Evolutionary conservation across 2,329 filamentous ascomycete species (phyloP).

Genomic region (Pseudocercospora cruenta): DNA sequence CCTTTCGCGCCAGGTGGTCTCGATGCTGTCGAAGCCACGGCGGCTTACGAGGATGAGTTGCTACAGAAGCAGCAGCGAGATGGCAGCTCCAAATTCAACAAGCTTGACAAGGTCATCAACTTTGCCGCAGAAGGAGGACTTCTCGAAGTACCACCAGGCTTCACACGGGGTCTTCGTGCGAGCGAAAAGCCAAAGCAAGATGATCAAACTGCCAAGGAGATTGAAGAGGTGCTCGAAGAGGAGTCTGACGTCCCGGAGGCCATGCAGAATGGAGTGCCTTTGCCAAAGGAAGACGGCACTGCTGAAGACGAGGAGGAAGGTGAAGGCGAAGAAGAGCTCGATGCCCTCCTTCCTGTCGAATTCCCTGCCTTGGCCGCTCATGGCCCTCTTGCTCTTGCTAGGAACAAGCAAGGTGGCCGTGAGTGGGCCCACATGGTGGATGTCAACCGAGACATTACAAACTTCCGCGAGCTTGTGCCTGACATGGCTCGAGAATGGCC

Average conservation of each 20-base stretch:
- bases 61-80: conserved; percentile 51
- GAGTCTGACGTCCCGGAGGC: conserved; percentile 48
- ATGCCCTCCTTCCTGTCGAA: conserved; percentile 85
- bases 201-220: conserved; percentile 63
- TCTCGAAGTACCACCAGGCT: conserved; percentile 79
- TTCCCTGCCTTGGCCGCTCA: conserved; percentile 89
- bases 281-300: conserved; percentile 46
- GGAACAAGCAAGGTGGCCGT: conserved; percentile 72
- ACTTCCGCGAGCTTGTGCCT: conserved; percentile 89
- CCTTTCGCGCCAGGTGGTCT: conserved; percentile 91
- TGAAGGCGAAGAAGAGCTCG: conserved; percentile 67
- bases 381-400: conserved; percentile 71
- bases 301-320: conserved; percentile 43
- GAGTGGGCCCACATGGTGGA: conserved; percentile 99
- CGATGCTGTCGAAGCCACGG: conserved; percentile 82
- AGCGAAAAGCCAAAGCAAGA: conserved; percentile 61
- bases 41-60: conserved; percentile 78
- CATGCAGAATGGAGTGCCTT: conserved; percentile 38
- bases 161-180: conserved; percentile 77
- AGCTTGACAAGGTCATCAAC: conserved; percentile 83
- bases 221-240: conserved; percentile 66
- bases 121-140: conserved; percentile 77
- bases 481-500: conserved; percentile 97
- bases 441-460: conserved; percentile 88
- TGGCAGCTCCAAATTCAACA: conserved; percentile 48